A percentile compares a stretch with the other conserved stretches of the same genome.
These are phyloP conservation scores for Magnolia officinalis DNA, from an alignment of 164 flowering plant species.

Conservation along the genomic window DNA sequence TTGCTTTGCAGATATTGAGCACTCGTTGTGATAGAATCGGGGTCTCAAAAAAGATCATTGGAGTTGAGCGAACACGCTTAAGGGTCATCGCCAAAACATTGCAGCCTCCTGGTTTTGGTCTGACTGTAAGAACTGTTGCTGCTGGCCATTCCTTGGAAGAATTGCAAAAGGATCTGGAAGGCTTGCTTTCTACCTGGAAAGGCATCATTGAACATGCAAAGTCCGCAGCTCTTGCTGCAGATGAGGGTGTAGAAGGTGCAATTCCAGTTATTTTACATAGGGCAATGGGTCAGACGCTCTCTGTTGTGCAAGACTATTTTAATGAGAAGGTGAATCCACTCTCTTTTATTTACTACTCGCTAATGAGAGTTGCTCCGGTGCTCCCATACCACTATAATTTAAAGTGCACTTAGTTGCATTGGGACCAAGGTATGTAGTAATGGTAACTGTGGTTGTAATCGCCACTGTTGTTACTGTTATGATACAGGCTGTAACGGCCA, in stretches of 20 bases:
- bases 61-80: conserved; percentile 81
- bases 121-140: conserved; percentile 94
- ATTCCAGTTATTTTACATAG: conserved; percentile 74
- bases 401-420: too few species aligned
- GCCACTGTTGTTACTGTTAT: too few species aligned
- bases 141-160: conserved; percentile 86
- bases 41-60: conserved; percentile 78
- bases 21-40: conserved; percentile 71
- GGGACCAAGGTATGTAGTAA: too few species aligned
- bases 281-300: conserved; percentile 94
- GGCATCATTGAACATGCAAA: conserved; percentile 78
- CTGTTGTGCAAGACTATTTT: conserved; percentile 90
- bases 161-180: conserved; percentile 81
- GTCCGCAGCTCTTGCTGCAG: conserved; percentile 92
- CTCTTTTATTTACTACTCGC: not conserved
- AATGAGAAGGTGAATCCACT: conserved; percentile 58
- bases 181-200: conserved; percentile 88
- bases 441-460: too few species aligned
- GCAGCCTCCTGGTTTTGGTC: conserved; percentile 91
- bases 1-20: conserved; percentile 55
- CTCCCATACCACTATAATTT: too few species aligned
- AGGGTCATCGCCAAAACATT: conserved; percentile 82
- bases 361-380: too few species aligned
- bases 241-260: conserved; percentile 91
- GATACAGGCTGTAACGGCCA: not conserved